Evolutionary conservation across 176 grass and related monocot genomes (phyloP).

Genomic region (Thinopyrum elongatum): DNA sequence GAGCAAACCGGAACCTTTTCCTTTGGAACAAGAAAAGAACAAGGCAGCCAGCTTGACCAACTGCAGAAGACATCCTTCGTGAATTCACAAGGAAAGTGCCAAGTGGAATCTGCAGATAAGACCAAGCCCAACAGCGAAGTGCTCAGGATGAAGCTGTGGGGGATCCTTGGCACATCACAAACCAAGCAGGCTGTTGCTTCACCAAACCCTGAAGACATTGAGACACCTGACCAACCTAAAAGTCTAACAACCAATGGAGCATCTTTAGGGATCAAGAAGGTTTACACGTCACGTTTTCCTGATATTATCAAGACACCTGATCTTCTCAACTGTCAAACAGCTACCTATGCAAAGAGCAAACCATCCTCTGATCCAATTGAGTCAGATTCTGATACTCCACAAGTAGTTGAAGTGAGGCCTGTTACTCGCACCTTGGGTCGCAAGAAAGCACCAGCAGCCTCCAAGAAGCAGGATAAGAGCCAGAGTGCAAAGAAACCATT

Average conservation of each 20-base stretch:
- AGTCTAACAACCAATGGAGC: slow-evolving; percentile 40
- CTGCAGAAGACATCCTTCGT: slow-evolving; percentile 34
- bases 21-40: slow-evolving; percentile 46
- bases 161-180: slow-evolving; percentile 82
- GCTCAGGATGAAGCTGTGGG: slow-evolving; percentile 77
- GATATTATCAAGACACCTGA: slow-evolving; percentile 53
- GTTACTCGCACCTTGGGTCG: slow-evolving; percentile 46
- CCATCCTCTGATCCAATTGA: slow-evolving; percentile 77
- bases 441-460: slow-evolving; percentile 47
- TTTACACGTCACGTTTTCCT: slow-evolving; percentile 38
- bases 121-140: slow-evolving; percentile 42
- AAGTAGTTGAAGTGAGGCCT: slow-evolving; percentile 59
- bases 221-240: slow-evolving; percentile 32
- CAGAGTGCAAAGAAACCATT: slow-evolving; percentile 61
- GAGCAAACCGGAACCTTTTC: slow-evolving; percentile 49
- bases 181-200: slow-evolving; percentile 57
- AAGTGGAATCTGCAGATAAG: slow-evolving; percentile 36
- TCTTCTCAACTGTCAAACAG: slow-evolving; percentile 43
- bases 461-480: slow-evolving; percentile 37
- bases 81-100: slow-evolving; percentile 32
- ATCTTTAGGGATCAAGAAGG: slow-evolving; percentile 52
- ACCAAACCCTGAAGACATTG: slow-evolving; percentile 31
- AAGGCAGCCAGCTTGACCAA: slow-evolving; percentile 38
- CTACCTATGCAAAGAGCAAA: slow-evolving; percentile 54
- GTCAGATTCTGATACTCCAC: slow-evolving; percentile 72